phyloP scores from a whole-genome alignment of 2,329 filamentous ascomycete species.

The Colletotrichum orbiculare region DNA sequence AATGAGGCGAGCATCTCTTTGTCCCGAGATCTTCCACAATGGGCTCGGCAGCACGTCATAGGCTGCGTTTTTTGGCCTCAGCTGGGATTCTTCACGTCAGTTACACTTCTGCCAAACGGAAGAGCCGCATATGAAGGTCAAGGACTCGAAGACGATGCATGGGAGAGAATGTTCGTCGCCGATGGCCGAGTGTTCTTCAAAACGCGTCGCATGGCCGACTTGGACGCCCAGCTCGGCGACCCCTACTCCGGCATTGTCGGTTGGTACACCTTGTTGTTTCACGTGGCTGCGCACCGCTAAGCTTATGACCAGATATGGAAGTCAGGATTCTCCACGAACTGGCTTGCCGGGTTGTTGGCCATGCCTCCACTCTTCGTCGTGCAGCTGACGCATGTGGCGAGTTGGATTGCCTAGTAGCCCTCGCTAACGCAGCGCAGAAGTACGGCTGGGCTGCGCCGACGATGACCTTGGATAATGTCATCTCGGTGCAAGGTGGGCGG shows the following conservation, averaged over 20 bases:
- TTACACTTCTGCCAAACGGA: conserved; percentile 61
- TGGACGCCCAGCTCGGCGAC: conserved; percentile 87
- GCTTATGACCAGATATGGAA: conserved; percentile 73
- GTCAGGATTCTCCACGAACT: conserved; percentile 88
- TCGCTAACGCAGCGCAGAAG: conserved; percentile 80
- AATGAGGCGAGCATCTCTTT: conserved; percentile 75
- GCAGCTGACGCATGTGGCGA: conserved; percentile 88
- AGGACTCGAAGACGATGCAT: conserved; percentile 65
- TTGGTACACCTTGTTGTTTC: conserved; percentile 46
- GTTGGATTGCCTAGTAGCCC: conserved; percentile 84
- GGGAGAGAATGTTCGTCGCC: conserved; percentile 83
- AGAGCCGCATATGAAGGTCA: conserved; percentile 73
- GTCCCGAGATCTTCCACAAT: conserved; percentile 69
- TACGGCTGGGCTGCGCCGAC: conserved; percentile 78
- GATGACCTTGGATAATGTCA: conserved; percentile 76
- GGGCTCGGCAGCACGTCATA: conserved; percentile 62
- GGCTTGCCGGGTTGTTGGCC: conserved; percentile 74
- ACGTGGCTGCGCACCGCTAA: background rate
- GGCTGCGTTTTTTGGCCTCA: conserved; percentile 94
- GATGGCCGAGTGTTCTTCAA: conserved; percentile 86
- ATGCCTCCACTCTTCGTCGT: conserved; percentile 72
- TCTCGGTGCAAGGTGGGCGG: conserved; percentile 81
- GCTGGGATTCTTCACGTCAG: conserved; percentile 86
- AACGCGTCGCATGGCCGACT: conserved; percentile 80
- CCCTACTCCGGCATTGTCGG: conserved; percentile 86